These are phyloP conservation scores for Sclerospora graminicola DNA, from an alignment of 352 stramenopile genomes.

Conservation along the genomic window DNA sequence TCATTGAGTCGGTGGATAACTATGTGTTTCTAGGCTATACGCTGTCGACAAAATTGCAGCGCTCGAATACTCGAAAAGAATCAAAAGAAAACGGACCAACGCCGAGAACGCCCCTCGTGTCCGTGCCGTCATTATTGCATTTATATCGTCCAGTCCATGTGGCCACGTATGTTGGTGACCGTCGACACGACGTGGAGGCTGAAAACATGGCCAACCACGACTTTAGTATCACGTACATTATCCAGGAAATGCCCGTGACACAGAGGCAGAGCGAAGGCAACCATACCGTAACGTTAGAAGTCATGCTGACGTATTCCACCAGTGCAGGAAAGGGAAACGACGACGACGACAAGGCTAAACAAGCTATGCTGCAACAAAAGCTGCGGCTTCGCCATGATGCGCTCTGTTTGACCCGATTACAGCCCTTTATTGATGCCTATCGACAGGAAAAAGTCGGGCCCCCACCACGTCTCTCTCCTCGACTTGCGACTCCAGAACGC, in stretches of 20 bases:
- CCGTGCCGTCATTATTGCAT: slow-evolving; percentile 55
- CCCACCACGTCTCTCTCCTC: neutral
- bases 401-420: slow-evolving; percentile 41
- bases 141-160: slow-evolving; percentile 41
- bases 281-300: slow-evolving; percentile 44
- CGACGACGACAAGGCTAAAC: slow-evolving; percentile 12
- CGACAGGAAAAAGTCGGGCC: slow-evolving; percentile 23
- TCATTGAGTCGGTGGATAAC: slow-evolving; percentile 23
- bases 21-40: slow-evolving; percentile 56
- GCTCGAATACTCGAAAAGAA: slow-evolving; percentile 35
- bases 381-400: slow-evolving; percentile 43
- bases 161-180: slow-evolving; percentile 17
- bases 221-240: slow-evolving; percentile 61
- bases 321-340: slow-evolving; percentile 1
- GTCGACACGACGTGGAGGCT: slow-evolving; percentile 27
- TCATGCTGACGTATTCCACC: slow-evolving; percentile 36
- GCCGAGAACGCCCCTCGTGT: neutral
- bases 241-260: slow-evolving; percentile 30
- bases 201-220: slow-evolving; percentile 29
- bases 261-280: slow-evolving; percentile 2
- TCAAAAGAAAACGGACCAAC: neutral
- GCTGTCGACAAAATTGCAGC: slow-evolving; percentile 45
- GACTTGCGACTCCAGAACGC: slow-evolving; percentile 3
- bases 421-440: slow-evolving; percentile 39
- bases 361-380: slow-evolving; percentile 23